These are phyloP conservation scores for Coniferiporia sulphurascens DNA, from an alignment of 1,284 basidiomycete species.

Conservation along the genomic window DNA sequence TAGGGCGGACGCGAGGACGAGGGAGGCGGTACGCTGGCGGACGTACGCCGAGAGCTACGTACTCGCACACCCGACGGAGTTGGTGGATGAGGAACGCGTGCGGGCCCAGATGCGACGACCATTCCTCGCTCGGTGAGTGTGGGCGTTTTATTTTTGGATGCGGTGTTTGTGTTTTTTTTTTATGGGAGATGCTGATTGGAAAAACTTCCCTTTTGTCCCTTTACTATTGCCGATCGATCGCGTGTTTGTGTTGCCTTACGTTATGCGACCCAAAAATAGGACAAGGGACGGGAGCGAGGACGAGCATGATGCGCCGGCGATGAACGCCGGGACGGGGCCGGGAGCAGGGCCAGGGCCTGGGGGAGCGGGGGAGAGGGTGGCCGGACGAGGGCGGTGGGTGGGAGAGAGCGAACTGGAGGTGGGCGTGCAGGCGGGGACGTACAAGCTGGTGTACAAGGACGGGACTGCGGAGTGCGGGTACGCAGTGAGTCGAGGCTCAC, in stretches of 20 bases:
- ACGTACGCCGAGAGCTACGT: slow-evolving; percentile 88
- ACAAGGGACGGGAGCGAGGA: slow-evolving; percentile 11
- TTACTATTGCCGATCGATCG: not conserved
- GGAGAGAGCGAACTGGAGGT: slow-evolving; percentile 42
- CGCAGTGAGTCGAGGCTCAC: slow-evolving; percentile 31
- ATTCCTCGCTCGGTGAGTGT: slow-evolving; percentile 12
- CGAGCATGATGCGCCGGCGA: not conserved
- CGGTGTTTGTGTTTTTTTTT: not conserved
- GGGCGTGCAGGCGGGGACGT: slow-evolving; percentile 59
- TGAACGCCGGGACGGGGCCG: too few species aligned
- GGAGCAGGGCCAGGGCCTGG: too few species aligned
- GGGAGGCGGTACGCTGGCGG: slow-evolving; percentile 58
- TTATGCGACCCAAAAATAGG: slow-evolving; percentile 2
- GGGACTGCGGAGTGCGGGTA: slow-evolving; percentile 49
- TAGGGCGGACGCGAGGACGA: slow-evolving; percentile 36
- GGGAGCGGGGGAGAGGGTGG: not conserved
- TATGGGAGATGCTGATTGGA: too few species aligned
- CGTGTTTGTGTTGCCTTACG: not conserved
- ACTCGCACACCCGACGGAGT: slow-evolving; percentile 66
- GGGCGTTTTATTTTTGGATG: not conserved
- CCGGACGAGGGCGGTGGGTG: slow-evolving; percentile 24
- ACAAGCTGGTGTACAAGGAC: slow-evolving; percentile 71
- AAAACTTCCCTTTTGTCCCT: not conserved
- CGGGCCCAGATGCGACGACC: slow-evolving; percentile 35
- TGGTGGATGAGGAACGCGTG: slow-evolving; percentile 42